phyloP scores from a whole-genome alignment of 2,329 filamentous ascomycete genomes.

The Trichoderma sp. region DNA sequence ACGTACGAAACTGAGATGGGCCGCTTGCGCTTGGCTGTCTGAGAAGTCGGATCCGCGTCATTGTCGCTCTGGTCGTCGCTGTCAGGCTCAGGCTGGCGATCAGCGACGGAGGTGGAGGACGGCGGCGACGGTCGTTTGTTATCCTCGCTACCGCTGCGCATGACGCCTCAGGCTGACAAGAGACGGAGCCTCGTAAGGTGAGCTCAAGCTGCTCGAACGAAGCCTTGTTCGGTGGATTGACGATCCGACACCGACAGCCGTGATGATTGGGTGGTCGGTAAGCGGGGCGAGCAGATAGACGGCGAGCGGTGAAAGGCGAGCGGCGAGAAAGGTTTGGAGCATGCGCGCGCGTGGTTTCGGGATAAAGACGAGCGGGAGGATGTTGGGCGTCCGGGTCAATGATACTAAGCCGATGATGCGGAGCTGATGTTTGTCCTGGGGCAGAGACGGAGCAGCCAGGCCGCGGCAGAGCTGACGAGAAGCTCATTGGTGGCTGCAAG shows the following conservation, averaged over 20 bases:
- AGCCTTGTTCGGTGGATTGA: constrained; percentile 16
- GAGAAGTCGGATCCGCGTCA: constrained; percentile 36
- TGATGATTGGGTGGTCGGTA: not conserved
- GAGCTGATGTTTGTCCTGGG: constrained; percentile 14
- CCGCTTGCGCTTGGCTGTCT: constrained; percentile 55
- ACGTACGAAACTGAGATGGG: constrained; percentile 59
- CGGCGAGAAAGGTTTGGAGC: not conserved
- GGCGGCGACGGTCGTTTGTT: constrained; percentile 25
- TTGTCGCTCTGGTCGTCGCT: constrained; percentile 53
- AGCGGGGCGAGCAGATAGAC: not conserved
- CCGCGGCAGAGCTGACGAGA: constrained; percentile 3
- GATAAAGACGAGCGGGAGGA: constrained; percentile 14
- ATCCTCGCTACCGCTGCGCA: constrained; percentile 26
- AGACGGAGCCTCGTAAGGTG: not conserved
- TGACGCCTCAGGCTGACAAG: constrained; percentile 19
- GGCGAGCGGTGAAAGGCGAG: constrained; percentile 9
- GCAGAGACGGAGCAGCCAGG: not conserved
- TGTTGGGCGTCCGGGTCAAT: constrained; percentile 15
- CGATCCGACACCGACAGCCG: constrained; percentile 6
- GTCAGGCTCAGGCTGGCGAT: constrained; percentile 40
- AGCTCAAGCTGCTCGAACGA: not conserved
- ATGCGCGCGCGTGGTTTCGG: constrained; percentile 8
- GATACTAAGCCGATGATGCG: constrained; percentile 11
- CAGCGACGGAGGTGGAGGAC: constrained; percentile 30
- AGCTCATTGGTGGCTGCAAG: constrained; percentile 8